Percentiles rank a stretch among this genome's conserved stretches.
Conservation (phyloP, 176 grass and related monocot species). For the Aegilops bicornis region DNA sequence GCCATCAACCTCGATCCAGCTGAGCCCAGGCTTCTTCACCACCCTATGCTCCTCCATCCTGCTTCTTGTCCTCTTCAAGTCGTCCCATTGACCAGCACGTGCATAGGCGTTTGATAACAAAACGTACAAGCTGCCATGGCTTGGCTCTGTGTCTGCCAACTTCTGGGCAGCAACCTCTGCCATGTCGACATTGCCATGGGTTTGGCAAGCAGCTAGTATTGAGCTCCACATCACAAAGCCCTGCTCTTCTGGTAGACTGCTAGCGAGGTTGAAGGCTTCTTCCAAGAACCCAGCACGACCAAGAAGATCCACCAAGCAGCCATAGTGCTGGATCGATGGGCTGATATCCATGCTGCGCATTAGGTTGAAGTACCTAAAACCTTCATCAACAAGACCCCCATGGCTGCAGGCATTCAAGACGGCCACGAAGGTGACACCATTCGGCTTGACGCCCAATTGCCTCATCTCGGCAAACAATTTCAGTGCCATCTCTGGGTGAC, state of each 20-base stretch:
- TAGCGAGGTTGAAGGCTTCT: slow-evolving; percentile 38
- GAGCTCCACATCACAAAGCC: slow-evolving; percentile 58
- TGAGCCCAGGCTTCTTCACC: slow-evolving; percentile 44
- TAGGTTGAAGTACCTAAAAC: slow-evolving; percentile 45
- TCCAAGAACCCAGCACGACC: slow-evolving; percentile 40
- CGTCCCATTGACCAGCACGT: slow-evolving; percentile 41
- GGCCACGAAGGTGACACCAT: slow-evolving; percentile 52
- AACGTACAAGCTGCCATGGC: slow-evolving; percentile 48
- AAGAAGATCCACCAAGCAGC: slow-evolving; percentile 61
- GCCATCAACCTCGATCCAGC: slow-evolving; percentile 57
- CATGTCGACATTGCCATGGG: slow-evolving; percentile 51
- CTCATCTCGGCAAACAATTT: slow-evolving; percentile 44
- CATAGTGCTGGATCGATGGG: slow-evolving; percentile 45
- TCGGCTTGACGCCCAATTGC: slow-evolving; percentile 31
- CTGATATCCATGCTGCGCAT: slow-evolving; percentile 53
- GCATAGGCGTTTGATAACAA: slow-evolving; percentile 53
- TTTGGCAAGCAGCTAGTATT: slow-evolving; percentile 46
- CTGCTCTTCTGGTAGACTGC: slow-evolving; percentile 29
- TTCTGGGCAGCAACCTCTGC: slow-evolving; percentile 41
- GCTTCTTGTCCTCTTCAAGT: slow-evolving; percentile 46
- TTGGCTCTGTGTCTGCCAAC: slow-evolving; percentile 20
- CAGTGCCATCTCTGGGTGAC: slow-evolving; percentile 37
- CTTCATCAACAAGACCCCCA: slow-evolving; percentile 52
- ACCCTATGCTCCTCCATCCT: slow-evolving; percentile 39
- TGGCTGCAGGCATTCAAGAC: slow-evolving; percentile 61